Percentiles rank a stretch among this genome's conserved stretches.
phyloP scores from a whole-genome alignment of 352 stramenopile genomes.

The Chrysophaeum taylorii region DNA sequence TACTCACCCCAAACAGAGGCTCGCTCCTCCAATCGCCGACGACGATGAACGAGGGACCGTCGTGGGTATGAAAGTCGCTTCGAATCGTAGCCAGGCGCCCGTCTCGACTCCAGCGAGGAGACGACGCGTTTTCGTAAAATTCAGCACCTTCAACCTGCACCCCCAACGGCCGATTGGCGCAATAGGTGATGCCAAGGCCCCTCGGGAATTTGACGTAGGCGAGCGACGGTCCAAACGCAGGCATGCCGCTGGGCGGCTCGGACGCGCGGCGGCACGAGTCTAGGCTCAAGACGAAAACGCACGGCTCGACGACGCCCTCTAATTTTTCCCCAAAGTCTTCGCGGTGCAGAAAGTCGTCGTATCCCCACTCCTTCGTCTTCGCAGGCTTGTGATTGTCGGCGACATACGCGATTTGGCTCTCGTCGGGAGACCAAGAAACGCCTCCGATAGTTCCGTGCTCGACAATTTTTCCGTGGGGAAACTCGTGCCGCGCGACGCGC shows the following conservation, averaged over 20 bases:
- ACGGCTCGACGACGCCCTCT: conserved; percentile 53
- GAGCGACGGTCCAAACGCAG: conserved; percentile 35
- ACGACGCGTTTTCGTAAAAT: too few relatives aligned
- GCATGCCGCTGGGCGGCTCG: conserved; percentile 44
- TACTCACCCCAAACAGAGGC: neutral
- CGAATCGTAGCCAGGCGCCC: too few relatives aligned
- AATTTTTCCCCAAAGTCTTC: conserved; percentile 72
- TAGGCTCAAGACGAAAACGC: conserved; percentile 55
- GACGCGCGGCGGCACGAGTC: conserved; percentile 52
- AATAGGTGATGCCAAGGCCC: conserved; percentile 63
- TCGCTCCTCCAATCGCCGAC: conserved; percentile 3
- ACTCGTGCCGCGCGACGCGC: too few relatives aligned
- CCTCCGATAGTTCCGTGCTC: conserved; percentile 33
- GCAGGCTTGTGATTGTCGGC: conserved; percentile 52
- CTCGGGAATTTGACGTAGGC: neutral
- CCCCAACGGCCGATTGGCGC: conserved; percentile 59
- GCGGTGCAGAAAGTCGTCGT: conserved; percentile 57
- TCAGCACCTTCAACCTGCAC: too few relatives aligned
- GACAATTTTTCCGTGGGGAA: conserved; percentile 15
- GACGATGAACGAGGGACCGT: conserved; percentile 11
- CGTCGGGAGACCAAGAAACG: conserved; percentile 57
- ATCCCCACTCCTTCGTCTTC: conserved; percentile 45
- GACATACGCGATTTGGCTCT: conserved; percentile 57
- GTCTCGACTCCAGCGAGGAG: too few relatives aligned
- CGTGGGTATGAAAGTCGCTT: conserved; percentile 20